Percentiles rank a stretch among this genome's conserved stretches.
Conservation (phyloP, 2,329 filamentous ascomycete genomes). For the Conoideocrella luteorostrata region DNA sequence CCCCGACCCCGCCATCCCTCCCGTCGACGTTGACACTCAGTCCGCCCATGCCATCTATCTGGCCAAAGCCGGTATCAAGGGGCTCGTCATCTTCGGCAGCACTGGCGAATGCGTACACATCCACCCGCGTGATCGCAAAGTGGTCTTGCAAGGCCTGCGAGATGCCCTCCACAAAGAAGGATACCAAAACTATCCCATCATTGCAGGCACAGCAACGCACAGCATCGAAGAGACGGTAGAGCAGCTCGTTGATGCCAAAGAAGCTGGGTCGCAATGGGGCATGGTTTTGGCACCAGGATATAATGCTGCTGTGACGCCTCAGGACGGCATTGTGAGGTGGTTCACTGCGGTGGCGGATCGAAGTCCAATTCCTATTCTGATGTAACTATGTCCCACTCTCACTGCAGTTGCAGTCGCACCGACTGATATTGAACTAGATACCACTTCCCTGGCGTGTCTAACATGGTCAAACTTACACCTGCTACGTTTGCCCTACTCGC, state of each 20-base stretch:
- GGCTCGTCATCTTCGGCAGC: slow-evolving; percentile 56
- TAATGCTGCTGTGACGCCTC: slow-evolving; percentile 47
- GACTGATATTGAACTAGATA: no score
- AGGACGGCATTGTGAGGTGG: slow-evolving; percentile 52
- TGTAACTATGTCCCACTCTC: slow-evolving; percentile 34
- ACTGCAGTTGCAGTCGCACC: no score
- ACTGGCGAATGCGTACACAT: slow-evolving; percentile 61
- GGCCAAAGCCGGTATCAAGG: slow-evolving; percentile 51
- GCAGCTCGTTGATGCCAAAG: slow-evolving; percentile 47
- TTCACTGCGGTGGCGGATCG: slow-evolving; percentile 52
- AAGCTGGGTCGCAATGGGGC: slow-evolving; percentile 54
- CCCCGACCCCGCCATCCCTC: slow-evolving; percentile 38
- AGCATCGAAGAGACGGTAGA: slow-evolving; percentile 55
- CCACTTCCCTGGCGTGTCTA: slow-evolving; percentile 62
- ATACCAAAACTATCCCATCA: slow-evolving; percentile 52
- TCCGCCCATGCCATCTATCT: slow-evolving; percentile 53
- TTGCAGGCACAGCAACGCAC: slow-evolving; percentile 55
- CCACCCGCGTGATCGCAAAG: slow-evolving; percentile 47
- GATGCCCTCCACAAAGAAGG: slow-evolving; percentile 49
- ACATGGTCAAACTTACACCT: slow-evolving; percentile 54
- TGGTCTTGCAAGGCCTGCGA: slow-evolving; percentile 48
- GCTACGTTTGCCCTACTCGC: slow-evolving; percentile 51
- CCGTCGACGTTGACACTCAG: slow-evolving; percentile 53
- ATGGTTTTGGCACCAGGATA: slow-evolving; percentile 55
- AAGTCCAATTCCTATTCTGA: slow-evolving; percentile 50